Evolutionary conservation across 495 filamentous ascomycete species (phyloP).

Genomic region (Evansstolkia leycettana): DNA sequence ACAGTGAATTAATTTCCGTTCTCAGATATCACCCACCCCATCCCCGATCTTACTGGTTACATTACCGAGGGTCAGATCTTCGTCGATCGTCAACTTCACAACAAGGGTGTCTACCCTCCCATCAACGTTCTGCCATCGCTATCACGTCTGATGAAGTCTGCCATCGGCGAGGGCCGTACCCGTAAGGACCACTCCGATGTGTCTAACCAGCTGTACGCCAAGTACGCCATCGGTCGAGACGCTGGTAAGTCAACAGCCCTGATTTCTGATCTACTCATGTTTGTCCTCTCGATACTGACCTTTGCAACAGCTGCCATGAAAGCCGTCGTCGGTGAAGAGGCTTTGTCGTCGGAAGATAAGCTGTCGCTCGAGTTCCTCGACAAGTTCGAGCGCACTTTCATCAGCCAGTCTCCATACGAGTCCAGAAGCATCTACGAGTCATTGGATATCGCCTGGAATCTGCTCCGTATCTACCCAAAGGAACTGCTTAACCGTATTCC

Average conservation of each 20-base stretch:
- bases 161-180: constrained; percentile 92
- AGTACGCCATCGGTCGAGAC: constrained; percentile 98
- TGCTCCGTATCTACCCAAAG: constrained; percentile 93
- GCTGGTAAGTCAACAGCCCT: constrained; percentile 45
- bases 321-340: constrained; percentile 97
- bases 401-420: constrained; percentile 87
- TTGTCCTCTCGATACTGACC: too few relatives aligned
- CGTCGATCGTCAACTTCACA: constrained; percentile 87
- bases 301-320: constrained; percentile 73
- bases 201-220: constrained; percentile 98
- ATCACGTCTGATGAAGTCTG: constrained; percentile 99
- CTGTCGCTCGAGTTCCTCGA: constrained; percentile 96
- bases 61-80: constrained; percentile 99
- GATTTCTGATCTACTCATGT: too few relatives aligned
- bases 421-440: constrained; percentile 79
- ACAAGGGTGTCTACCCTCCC: constrained; percentile 94
- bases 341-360: constrained; percentile 90
- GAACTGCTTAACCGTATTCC: constrained; percentile 97
- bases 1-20: constrained; percentile 6
- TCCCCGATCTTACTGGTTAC: constrained; percentile 96
- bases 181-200: constrained; percentile 95
- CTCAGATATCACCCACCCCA: constrained; percentile 96
- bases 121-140: constrained; percentile 99
- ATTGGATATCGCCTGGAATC: constrained; percentile 88
- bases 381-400: constrained; percentile 92